Evolutionary conservation across 129 eudicot species (phyloP).

Genomic region (Logfia minima): DNA sequence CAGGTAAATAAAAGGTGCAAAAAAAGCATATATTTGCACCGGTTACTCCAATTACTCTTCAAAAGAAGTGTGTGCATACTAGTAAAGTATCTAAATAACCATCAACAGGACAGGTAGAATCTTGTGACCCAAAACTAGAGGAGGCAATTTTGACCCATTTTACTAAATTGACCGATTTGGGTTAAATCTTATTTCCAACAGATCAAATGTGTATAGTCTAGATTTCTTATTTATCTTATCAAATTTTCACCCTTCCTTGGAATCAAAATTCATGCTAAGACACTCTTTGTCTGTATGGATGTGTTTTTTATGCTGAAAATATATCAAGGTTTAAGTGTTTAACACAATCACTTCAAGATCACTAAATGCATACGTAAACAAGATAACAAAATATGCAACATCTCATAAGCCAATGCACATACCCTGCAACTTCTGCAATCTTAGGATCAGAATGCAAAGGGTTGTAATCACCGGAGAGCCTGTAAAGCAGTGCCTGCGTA

Average conservation of each 20-base stretch:
- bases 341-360: not conserved
- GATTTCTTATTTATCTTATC: not conserved
- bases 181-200: not conserved
- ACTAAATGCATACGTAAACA: not conserved
- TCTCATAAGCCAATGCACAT: conserved; percentile 21
- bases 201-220: not conserved
- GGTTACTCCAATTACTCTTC: not conserved
- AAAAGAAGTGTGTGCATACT: not conserved
- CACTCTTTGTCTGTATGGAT: not conserved
- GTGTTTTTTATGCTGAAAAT: not conserved
- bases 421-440: conserved; percentile 83
- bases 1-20: not conserved
- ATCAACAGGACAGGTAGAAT: not conserved
- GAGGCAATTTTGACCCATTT: conserved; percentile 1
- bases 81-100: not conserved
- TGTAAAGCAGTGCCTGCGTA: conserved; percentile 85
- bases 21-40: not conserved
- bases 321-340: not conserved
- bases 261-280: not conserved
- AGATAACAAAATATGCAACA: not conserved
- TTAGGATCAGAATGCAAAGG: conserved; percentile 92
- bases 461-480: conserved; percentile 98
- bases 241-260: not conserved
- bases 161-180: not conserved
- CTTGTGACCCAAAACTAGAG: not conserved